Evolutionary conservation across 805 yeast species (phyloP).

Genomic region (Hanseniaspora lachancei): DNA sequence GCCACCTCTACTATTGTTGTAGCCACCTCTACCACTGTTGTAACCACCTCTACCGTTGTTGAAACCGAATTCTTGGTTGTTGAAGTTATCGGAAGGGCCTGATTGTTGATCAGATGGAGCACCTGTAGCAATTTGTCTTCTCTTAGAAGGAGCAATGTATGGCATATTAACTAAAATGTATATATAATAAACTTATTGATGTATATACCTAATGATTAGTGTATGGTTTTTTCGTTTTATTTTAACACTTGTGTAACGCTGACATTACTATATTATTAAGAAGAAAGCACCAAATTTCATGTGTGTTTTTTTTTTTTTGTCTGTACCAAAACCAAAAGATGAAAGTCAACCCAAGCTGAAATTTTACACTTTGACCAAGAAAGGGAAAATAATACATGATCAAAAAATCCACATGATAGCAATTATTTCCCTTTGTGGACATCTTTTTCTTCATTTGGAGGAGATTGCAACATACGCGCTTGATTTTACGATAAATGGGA

Average conservation of each 20-base stretch:
- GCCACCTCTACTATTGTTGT: conserved; percentile 17
- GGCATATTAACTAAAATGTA: conserved; percentile 7
- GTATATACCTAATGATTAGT: not conserved
- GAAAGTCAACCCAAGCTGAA: not conserved
- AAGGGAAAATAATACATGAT: no score
- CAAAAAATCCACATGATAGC: not conserved
- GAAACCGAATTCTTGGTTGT: conserved; percentile 12
- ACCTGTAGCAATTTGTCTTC: conserved; percentile 19
- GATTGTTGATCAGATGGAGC: conserved; percentile 7
- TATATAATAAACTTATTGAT: not conserved
- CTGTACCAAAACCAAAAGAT: no score
- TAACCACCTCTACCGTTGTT: conserved; percentile 16
- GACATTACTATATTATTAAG: no score
- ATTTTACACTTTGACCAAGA: no score
- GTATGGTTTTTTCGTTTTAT: not conserved
- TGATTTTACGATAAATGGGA: not conserved
- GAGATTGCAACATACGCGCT: not conserved
- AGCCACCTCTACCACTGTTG: conserved; percentile 16
- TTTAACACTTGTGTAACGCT: no score
- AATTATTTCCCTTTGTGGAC: not conserved
- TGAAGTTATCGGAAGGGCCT: not conserved
- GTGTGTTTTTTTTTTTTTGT: no score
- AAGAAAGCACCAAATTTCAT: no score
- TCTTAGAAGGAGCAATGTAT: conserved; percentile 39
- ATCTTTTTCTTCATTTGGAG: not conserved